Base-by-base conservation (phyloP, 1,139 yeast genomes). In the Schizosaccharomyces versatilis region DNA sequence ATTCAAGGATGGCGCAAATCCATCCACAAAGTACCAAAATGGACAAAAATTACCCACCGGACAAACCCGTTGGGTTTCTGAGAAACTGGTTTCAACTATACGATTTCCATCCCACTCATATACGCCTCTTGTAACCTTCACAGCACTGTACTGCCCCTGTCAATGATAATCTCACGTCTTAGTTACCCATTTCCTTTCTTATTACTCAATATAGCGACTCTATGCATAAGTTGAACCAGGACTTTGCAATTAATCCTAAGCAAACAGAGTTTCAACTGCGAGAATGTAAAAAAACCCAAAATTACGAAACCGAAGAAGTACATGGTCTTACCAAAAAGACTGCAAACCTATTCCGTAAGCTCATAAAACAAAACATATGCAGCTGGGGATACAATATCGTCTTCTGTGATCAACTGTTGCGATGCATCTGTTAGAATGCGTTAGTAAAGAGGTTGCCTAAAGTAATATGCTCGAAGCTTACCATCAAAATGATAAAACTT, bases 401-500 rank as follows among this genome's bases (percentile, higher is more conserved):
- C 73, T 0, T 94, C 83, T 55, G 77, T 74, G 0, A 78, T 71
- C 0, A 77, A 69, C 1, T 62, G 58, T 1, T 86, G 96, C 41
- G 81, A 69, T 7, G 94, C 79, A 66, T 90, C 47, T 41, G 19
- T 41, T 15, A 17, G 17, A 41, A 41, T 15, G 9, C 8, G 19
- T 41, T 41, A 41, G 47, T 41, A 3, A 41, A 6, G 5, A n/a
- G 15, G 2, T 41, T 5, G 6, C 10, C 17, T n/a, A 7, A 36
- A 14, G 17, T 17, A 10, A 10, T 6, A 12, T 47, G 15, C 38
- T 19, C 2, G 6, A 49, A 10, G 7, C 41, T 32, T 49, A 49
- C 51, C 98, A 65, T 90, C 90, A 67, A 75, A 90, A 64, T 85
- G 83, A 65, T 86, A 86, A 97, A 98, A 90, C 60, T 79, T 73